Base-by-base conservation (phyloP, 768 basidiomycete genomes). In the Russula sp. region DNA sequence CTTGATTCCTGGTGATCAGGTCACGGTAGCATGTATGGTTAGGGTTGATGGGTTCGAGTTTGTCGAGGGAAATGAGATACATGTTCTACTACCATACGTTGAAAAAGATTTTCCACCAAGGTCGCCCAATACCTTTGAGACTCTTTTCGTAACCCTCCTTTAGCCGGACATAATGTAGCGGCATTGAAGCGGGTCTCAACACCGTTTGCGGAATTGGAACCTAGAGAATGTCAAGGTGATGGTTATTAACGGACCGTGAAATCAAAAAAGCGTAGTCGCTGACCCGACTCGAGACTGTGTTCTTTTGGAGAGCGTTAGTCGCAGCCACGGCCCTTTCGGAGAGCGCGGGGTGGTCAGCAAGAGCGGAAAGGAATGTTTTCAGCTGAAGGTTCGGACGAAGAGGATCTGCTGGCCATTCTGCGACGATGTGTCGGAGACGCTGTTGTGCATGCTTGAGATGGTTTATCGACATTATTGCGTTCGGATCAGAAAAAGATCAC, bases 81-180 rank as follows among this genome's bases (percentile, higher is more conserved):
- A n/a, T 16, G 31, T 32, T 53, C 14, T 32, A n/a, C 75, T 79
- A 86, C 88, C 89, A 90, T 62, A 90, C 78, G 44, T 83, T 82
- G 67, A 92, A 86, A 73, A 92, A 88, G 48, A 87, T 75, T 72
- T 92, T 90, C 90, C 90, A 92, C 86, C 86, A 85, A 2, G 90
- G 88, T 59, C 90, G 77, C 39, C 81, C 81, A 49, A 90, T 87
- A n/a, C 90, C 90, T 69, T 84, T 77, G 11, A 84, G 81, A 68
- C 87, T 88, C 74, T 87, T 88, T 62, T 89, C 84, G 64, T 86
- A 84, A 6, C 84, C 90, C 68, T 89, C 87, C 1, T 83, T 78
- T 9, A 93, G 80, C 31, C 87, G 82, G 49, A 84, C 79, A 68
- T 93, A 93, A 73, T 93, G 84, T 56, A 78, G 74, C 32, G 89